Conservation (phyloP, 2,329 filamentous ascomycete genomes). For the Colletotrichum eremochloae region DNA sequence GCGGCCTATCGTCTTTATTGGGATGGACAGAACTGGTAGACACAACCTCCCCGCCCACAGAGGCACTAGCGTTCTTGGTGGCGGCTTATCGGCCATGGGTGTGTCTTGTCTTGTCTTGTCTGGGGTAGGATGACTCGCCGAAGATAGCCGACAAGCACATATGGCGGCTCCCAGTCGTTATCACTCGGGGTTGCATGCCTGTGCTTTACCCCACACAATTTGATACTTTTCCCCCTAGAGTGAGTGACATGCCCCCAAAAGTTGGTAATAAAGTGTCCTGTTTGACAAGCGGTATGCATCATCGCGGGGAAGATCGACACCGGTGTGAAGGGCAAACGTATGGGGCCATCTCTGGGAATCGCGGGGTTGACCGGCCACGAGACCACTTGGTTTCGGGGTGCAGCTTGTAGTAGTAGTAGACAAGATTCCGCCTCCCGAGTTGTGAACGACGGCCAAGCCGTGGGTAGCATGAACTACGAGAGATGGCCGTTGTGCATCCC, state of each 20-base stretch:
- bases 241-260: background rate
- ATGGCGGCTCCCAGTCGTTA: constrained; percentile 1
- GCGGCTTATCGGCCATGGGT: constrained; percentile 24
- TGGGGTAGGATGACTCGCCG: constrained; percentile 29
- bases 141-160: constrained; percentile 3
- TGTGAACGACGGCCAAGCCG: background rate
- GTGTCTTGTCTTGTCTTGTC: background rate
- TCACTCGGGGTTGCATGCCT: background rate
- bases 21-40: background rate
- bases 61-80: constrained; percentile 14
- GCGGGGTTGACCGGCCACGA: constrained; percentile 4
- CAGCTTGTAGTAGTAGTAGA: background rate
- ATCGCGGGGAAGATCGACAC: constrained; percentile 21
- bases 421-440: background rate
- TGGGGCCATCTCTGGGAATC: background rate
- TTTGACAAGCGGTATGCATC: background rate
- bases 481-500: background rate
- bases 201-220: constrained; percentile 6
- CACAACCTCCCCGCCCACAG: background rate
- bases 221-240: background rate
- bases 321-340: background rate
- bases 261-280: background rate
- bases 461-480: background rate
- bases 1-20: constrained; percentile 32
- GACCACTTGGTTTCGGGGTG: constrained; percentile 5